These are phyloP conservation scores for Lentinula boryana DNA, from an alignment of 768 basidiomycete genomes.

Conservation along the genomic window DNA sequence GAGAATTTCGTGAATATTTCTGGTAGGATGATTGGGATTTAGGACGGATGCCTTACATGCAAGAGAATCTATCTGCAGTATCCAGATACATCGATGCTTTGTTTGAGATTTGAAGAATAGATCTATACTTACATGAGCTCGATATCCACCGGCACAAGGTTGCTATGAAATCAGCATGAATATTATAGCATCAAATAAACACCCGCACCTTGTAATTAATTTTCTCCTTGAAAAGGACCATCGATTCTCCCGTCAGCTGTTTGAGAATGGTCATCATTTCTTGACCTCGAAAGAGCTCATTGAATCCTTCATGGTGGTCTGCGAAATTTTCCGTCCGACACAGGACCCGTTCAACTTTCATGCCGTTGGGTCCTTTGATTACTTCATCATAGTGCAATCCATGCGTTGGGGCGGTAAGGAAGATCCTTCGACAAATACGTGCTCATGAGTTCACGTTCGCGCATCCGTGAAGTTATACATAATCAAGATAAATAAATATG, in stretches of 20 bases:
- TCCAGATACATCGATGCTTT: neutral
- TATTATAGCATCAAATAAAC: neutral
- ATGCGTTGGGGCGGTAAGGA: constrained; percentile 9
- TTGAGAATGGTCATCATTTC: constrained; percentile 3
- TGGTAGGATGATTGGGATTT: neutral
- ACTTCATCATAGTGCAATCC: constrained; percentile 15
- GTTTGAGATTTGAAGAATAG: neutral
- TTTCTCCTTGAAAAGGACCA: constrained; percentile 14
- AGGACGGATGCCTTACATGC: constrained; percentile 2
- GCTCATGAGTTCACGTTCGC: too few relatives aligned
- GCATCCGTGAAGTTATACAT: too few relatives aligned
- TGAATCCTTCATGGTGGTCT: constrained; percentile 10
- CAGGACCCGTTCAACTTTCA: constrained; percentile 3
- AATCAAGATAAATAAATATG: too few relatives aligned
- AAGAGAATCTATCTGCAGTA: constrained; percentile 9
- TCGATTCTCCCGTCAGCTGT: constrained; percentile 8
- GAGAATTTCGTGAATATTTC: neutral
- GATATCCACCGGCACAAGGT: constrained; percentile 9
- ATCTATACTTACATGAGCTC: constrained; percentile 10
- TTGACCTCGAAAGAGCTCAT: constrained; percentile 7
- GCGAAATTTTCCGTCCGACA: constrained; percentile 12
- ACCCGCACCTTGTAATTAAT: constrained; percentile 12
- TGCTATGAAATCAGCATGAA: neutral
- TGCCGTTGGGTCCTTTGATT: neutral
- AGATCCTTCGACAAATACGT: constrained; percentile 2